Percentiles rank a stretch among this genome's conserved stretches.
Conservation (phyloP, 164 flowering plant genomes). For the Kingdonia uniflora region DNA sequence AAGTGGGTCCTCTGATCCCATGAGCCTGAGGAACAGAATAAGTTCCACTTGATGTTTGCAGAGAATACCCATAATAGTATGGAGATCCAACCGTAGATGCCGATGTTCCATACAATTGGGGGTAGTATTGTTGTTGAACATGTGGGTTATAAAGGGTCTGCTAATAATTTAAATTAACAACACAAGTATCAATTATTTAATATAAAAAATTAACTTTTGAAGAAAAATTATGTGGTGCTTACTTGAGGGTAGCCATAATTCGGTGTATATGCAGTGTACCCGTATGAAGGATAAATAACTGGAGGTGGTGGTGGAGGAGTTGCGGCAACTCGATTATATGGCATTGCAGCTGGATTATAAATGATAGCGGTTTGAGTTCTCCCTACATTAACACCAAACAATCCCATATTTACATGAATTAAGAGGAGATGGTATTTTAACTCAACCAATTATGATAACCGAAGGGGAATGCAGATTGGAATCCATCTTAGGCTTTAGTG, state of each 20-base stretch:
- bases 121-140: slow-evolving; percentile 38
- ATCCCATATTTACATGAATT: no score
- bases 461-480: no score
- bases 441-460: no score
- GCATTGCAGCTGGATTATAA: slow-evolving; percentile 1
- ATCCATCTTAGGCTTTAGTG: no score
- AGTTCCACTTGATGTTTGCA: slow-evolving; percentile 37
- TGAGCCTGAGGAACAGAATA: slow-evolving; percentile 37
- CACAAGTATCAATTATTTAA: not conserved
- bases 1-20: slow-evolving; percentile 33
- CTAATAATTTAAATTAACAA: not conserved
- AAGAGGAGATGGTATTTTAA: no score
- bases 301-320: slow-evolving; percentile 15
- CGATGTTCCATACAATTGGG: slow-evolving; percentile 18
- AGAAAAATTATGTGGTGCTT: slow-evolving; percentile 6
- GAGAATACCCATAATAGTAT: slow-evolving; percentile 57
- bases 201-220: not conserved
- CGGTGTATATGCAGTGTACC: slow-evolving; percentile 20
- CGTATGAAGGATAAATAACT: slow-evolving; percentile 17
- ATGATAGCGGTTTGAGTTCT: slow-evolving; percentile 14
- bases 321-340: not conserved
- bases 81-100: slow-evolving; percentile 38
- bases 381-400: slow-evolving; percentile 21
- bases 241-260: slow-evolving; percentile 23
- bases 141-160: slow-evolving; percentile 16